A percentile compares a stretch with the other conserved stretches of the same genome.
These are phyloP conservation scores for Hanseniaspora pseudoguilliermondii DNA, from an alignment of 805 yeast genomes.

Conservation along the genomic window DNA sequence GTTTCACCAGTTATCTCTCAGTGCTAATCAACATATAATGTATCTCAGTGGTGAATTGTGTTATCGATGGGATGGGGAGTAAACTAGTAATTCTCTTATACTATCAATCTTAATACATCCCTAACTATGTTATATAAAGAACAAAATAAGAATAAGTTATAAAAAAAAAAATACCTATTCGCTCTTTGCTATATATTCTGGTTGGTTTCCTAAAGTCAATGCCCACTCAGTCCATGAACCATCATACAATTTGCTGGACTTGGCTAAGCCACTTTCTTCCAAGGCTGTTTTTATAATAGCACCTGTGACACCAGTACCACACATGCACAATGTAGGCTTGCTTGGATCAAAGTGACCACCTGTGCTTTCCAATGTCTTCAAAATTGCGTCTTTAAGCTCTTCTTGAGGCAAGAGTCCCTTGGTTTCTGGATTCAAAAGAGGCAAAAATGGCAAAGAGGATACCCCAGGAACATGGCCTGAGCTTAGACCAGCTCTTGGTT, in stretches of 20 bases:
- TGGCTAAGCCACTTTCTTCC: conserved; percentile 34
- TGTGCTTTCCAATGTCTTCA: conserved; percentile 33
- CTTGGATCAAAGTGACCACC: conserved; percentile 23
- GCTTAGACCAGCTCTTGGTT: conserved; percentile 76
- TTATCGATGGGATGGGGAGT: too few species aligned
- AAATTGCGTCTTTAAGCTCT: conserved; percentile 32
- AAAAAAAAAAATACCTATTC: neutral
- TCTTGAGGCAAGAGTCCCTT: conserved; percentile 7
- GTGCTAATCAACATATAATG: too few species aligned
- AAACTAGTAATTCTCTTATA: too few species aligned
- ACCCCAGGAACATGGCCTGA: conserved; percentile 87
- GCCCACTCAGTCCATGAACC: conserved; percentile 62
- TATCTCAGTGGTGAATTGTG: too few species aligned
- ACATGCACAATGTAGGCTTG: conserved; percentile 71
- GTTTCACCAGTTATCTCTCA: too few species aligned
- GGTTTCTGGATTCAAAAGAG: conserved; percentile 40
- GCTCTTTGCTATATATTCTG: neutral
- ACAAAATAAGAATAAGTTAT: too few species aligned
- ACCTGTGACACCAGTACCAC: conserved; percentile 96
- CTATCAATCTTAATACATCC: too few species aligned
- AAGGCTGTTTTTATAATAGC: conserved; percentile 71
- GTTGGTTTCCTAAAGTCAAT: conserved; percentile 15
- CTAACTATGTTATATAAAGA: too few species aligned
- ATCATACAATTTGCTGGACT: conserved; percentile 50
- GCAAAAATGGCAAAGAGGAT: conserved; percentile 58